Percentiles rank a stretch among this genome's conserved stretches.
These are phyloP conservation scores for Ogataea trehalophila DNA, from an alignment of 805 yeast species.

Conservation along the genomic window DNA sequence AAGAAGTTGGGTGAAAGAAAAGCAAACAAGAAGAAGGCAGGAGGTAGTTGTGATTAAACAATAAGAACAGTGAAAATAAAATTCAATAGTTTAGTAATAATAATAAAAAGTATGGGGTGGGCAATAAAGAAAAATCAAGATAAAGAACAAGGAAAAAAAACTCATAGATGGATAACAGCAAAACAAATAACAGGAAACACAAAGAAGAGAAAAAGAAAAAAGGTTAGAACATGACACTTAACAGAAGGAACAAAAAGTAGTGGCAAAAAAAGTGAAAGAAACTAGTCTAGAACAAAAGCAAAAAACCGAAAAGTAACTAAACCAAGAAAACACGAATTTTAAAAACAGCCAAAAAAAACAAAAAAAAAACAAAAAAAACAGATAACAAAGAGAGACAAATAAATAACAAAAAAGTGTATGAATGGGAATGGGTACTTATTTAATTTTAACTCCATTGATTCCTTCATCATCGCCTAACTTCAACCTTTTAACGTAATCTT, in stretches of 20 bases:
- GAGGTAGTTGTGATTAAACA: not conserved
- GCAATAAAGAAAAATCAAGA: too few relatives aligned
- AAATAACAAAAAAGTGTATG: not conserved
- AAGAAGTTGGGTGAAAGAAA: not conserved
- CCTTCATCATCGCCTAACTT: conserved; percentile 24
- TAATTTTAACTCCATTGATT: conserved; percentile 57
- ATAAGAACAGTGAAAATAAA: too few relatives aligned
- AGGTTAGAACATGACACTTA: not conserved
- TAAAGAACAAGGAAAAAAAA: not conserved
- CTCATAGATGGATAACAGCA: not conserved
- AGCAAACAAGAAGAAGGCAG: not conserved
- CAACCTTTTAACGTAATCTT: conserved; percentile 46
- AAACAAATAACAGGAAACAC: not conserved
- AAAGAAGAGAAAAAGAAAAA: not conserved
- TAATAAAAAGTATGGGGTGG: too few relatives aligned
- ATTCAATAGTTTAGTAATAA: too few relatives aligned
- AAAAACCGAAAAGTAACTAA: too few relatives aligned
- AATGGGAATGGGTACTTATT: conserved; percentile 5
- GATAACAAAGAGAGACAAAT: not conserved
- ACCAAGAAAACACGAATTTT: not conserved
- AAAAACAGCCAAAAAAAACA: not conserved
- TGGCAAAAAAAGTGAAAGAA: not conserved
- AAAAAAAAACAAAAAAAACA: not conserved
- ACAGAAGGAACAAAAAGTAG: not conserved
- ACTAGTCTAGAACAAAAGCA: too few relatives aligned